Base-by-base conservation (phyloP, 306 rosid genomes). In the Medicago lupulina region DNA sequence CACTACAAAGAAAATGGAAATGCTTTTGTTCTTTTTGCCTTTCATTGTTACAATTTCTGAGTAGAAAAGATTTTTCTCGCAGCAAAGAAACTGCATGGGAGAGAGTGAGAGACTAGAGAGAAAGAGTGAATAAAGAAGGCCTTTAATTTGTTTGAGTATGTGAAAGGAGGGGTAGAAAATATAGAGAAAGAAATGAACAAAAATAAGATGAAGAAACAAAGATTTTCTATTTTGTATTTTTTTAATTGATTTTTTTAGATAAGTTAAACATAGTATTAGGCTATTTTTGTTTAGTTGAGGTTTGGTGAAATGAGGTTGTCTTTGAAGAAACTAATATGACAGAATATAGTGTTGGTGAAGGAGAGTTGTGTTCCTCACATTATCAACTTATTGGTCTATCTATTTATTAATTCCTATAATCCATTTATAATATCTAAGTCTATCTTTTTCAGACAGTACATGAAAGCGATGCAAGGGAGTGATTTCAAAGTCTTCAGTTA, bases 241-340 rank as follows among this genome's bases (percentile, higher is more conserved):
- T 44, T 44, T 11, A 44, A 7, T 23, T 50, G 16, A 2, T 10
- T 63, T 28, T 59, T 64, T 23, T 59, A 53, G 60, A 44, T 60
- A 61, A 77, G 57, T 50, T 17, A 67, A 21, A 19, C 31, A 66
- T 40, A 60, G 81, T 43, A 68, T 77, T 81, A 41, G 74, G 70
- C 38, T 73, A n/a, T 54, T 88, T 82, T 79, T 89, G 91, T 82
- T 78, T 88, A 84, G 64, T 83, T 67, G 79, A 74, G 67, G 89
- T 90, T 89, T 64, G 97, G 93, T 95, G 96, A 83, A 76, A 89
- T 77, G 91, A 85, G 70, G 51, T 83, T 87, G 79, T 93, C 92
- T 81, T 65, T 58, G 81, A 84, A 89, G 88, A 85, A 81, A 74
- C 43, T 58, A 75, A 3, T 34, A 34, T 36, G 63, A 74, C 2